Conservation (phyloP, 768 basidiomycete species). For the Nidularia sp. region DNA sequence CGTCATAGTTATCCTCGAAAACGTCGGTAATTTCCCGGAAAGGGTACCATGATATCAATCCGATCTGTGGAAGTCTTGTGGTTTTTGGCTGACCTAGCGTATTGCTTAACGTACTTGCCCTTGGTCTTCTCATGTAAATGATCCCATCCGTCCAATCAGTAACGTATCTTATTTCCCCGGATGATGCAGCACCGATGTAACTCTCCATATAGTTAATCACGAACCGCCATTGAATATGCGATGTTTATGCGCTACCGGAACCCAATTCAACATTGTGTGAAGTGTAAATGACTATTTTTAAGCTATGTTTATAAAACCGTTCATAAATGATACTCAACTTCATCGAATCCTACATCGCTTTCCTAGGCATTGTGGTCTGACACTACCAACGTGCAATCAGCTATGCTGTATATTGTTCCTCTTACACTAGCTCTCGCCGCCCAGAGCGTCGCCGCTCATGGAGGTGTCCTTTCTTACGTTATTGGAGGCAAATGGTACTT, state of each 20-base stretch:
- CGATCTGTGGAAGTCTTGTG: too few relatives aligned
- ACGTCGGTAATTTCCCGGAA: neutral
- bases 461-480: conserved; percentile 37
- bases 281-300: neutral
- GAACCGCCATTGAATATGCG: neutral
- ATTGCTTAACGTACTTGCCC: too few relatives aligned
- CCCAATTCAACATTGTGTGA: neutral
- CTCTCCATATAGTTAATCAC: neutral
- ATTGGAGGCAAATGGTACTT: conserved; percentile 33
- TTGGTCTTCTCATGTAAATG: too few relatives aligned
- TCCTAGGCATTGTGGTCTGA: neutral
- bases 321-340: neutral
- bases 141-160: neutral
- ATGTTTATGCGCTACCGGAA: neutral
- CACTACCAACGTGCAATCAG: too few relatives aligned
- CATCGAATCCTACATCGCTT: neutral
- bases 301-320: neutral
- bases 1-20: neutral
- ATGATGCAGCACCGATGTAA: neutral
- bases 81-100: too few relatives aligned
- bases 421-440: conserved; percentile 23
- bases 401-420: conserved; percentile 9
- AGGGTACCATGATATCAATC: neutral
- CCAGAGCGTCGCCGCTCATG: conserved; percentile 30
- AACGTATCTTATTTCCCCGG: neutral